Evolutionary conservation across 2,329 filamentous ascomycete species (phyloP).

Genomic region (Alternaria sp.): DNA sequence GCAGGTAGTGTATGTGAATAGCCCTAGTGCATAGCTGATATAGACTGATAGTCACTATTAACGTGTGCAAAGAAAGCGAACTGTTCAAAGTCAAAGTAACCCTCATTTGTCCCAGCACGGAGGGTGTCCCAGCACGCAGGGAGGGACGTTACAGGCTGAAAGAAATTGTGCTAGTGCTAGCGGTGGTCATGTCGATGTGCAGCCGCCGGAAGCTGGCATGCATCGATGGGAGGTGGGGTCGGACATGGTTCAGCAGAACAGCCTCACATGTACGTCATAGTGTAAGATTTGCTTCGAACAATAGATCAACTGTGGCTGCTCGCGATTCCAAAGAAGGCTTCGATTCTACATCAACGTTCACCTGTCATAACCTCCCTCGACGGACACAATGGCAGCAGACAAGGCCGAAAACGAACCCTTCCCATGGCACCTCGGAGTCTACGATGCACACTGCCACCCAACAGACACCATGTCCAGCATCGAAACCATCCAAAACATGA

Average conservation of each 20-base stretch:
- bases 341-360: not conserved
- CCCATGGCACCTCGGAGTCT: constrained; percentile 75
- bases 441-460: constrained; percentile 84
- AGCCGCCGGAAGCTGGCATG: not conserved
- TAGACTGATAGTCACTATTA: too few relatives aligned
- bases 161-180: not conserved
- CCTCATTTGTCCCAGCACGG: too few relatives aligned
- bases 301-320: not conserved
- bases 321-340: too few relatives aligned
- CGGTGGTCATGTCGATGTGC: not conserved
- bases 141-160: not conserved
- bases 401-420: constrained; percentile 49
- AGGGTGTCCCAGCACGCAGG: too few relatives aligned
- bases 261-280: constrained; percentile 21
- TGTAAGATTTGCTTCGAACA: constrained; percentile 11
- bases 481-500: constrained; percentile 68
- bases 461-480: constrained; percentile 77
- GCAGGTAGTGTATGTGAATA: too few relatives aligned
- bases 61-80: too few relatives aligned
- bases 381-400: constrained; percentile 8
- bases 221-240: not conserved
- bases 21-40: too few relatives aligned
- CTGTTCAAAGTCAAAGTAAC: too few relatives aligned
- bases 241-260: constrained; percentile 11
- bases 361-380: too few relatives aligned